Base-by-base conservation (phyloP, 805 yeast species). In the Ascoidea asiatica region DNA sequence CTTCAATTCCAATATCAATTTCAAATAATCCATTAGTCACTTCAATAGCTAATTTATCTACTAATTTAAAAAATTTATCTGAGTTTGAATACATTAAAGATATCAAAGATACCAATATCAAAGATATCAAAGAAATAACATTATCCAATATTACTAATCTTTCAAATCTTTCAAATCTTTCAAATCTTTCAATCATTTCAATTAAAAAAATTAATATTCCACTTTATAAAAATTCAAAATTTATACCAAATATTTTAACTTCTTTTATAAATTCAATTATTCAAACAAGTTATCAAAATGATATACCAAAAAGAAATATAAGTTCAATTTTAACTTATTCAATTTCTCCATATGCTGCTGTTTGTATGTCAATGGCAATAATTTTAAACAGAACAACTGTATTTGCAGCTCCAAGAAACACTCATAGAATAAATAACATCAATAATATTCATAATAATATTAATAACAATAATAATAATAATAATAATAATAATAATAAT, bases 321-420 rank as follows among this genome's bases (percentile, higher is more conserved):
- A 38, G 20, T 38, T 46, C 36, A 37, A 50, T 48, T 19, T 51
- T 70, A 42, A 61, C 66, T 21, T 75, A 72, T 51, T 65, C 75
- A 48, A 56, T 70, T 15, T 67, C 75, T 11, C 70, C 71, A 0
- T 75, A 69, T 53, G 73, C 79, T 1, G 56, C 69, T 21, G 62
- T 66, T 22, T 77, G 82, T 56, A 73, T 77, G 69, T 54, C 72
- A 6, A 73, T 77, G 50, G 83, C 81, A 1, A 60, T 79, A 4
- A 52, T 77, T 2, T 59, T 79, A 48, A 79, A 79, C 56, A 61
- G 85, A 50, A 70, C 80, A 4, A 64, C 69, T 19, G 72, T 74
- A 3, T 75, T 78, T 67, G 78, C 83, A 2, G 64, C 79, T 0
- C 60, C 76, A 5, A 54, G 79, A 44, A 29, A 29, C 35, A 50